phyloP scores from a whole-genome alignment of 169 alveolate genomes.

The Cryptosporidium bovis region DNA sequence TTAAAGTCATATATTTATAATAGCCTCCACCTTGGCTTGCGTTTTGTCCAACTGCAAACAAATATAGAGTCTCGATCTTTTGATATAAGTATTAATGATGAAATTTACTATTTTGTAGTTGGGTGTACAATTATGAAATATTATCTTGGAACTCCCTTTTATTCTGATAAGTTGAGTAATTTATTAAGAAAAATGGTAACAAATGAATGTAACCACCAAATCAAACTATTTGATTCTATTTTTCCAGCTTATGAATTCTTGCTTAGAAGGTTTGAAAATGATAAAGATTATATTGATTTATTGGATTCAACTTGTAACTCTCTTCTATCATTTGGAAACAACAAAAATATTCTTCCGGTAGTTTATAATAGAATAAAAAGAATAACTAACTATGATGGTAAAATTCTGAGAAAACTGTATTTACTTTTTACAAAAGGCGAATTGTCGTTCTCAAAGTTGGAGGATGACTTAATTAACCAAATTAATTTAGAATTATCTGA shows the following conservation, averaged over 20 bases:
- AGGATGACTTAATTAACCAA: conserved; percentile 2
- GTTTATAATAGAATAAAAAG: conserved; percentile 17
- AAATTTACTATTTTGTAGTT: conserved; percentile 16
- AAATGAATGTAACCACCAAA: not conserved
- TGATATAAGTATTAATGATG: conserved; percentile 13
- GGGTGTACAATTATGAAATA: not conserved
- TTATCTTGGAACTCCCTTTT: not conserved
- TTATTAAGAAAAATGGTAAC: not conserved
- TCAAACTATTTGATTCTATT: conserved; percentile 39
- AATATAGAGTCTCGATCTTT: not conserved
- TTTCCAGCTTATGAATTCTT: conserved; percentile 24
- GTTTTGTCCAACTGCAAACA: conserved; percentile 1
- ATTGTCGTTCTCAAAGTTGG: conserved; percentile 63
- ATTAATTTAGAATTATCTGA: conserved; percentile 23
- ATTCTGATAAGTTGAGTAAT: not conserved
- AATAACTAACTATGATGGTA: not conserved
- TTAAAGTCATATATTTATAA: conserved; percentile 7
- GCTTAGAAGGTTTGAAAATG: not conserved
- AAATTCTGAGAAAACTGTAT: not conserved
- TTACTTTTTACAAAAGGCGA: conserved; percentile 51
- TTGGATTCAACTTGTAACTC: conserved; percentile 18
- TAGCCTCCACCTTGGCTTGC: conserved; percentile 1
- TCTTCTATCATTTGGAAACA: conserved; percentile 22
- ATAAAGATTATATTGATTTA: not conserved
- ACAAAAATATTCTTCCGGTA: conserved; percentile 45